Base-by-base conservation (phyloP, 2,329 filamentous ascomycete species). In the Plenodomus lindquistii region DNA sequence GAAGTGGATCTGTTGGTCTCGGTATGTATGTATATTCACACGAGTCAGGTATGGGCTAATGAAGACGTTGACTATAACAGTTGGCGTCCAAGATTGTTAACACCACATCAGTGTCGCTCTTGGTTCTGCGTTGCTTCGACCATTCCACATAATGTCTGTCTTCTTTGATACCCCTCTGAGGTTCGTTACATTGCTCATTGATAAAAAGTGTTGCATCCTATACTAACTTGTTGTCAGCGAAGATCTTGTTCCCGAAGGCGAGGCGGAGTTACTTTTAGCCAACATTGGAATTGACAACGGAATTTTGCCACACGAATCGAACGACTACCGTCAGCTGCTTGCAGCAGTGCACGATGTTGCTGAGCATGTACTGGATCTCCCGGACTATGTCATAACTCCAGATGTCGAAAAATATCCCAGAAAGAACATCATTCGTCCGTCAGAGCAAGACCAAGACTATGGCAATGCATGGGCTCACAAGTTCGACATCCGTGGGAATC, bases 261-360 rank as follows among this genome's bases (percentile, higher is more conserved):
- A 66, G 17, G 61, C 52, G 29, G 62, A 67, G 40, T 21, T 53
- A 19, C 51, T 61, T 10, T 40, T 67, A 15, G 44, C 48, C 11
- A 57, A 47, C 16, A 61, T 67, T 43, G 61, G 63, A 3, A 51
- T 67, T 37, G 56, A 49, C 34, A 44, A 59, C 10, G 60, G 60
- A 18, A 22, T 77, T 77, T 37, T 50, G 27, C 17, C 50, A 18
- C 19, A 40, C 36, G 76, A 82, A 44, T 73, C 63, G 38, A 63
- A 63, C 17, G 77, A 81, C 49, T 81, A 79, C 47, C 67, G 75
- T 17, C 73, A 74, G 9, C 72, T 81, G 1, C 69, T 81, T 0
- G 78, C 78, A 16, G 79, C 78, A 1, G 74, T 81, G 0, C 79
- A 81, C 46, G 79, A 81, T 44, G 78, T 77, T 34, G 79, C 79